These are phyloP conservation scores for Nigrospora oryzae DNA, from an alignment of 2,329 filamentous ascomycete genomes.

Conservation along the genomic window DNA sequence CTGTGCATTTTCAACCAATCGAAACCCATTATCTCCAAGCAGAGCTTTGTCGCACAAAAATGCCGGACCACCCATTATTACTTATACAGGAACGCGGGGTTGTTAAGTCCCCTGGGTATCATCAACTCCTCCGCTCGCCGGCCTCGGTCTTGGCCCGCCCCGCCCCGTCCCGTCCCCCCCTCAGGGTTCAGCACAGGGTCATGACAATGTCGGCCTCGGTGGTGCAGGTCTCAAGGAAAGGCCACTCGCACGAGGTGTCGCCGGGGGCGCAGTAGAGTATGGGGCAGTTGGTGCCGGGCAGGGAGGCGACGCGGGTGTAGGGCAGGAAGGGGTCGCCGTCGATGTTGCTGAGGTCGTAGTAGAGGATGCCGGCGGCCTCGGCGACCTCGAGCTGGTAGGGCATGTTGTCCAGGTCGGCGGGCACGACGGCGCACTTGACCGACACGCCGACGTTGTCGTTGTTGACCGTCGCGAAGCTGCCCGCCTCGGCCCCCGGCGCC, in stretches of 20 bases:
- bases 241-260: conserved; percentile 9
- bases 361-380: conserved; percentile 8
- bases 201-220: background rate
- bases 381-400: conserved; percentile 14
- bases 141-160: too few relatives aligned
- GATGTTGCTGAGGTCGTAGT: conserved; percentile 11
- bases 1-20: too few relatives aligned
- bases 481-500: background rate
- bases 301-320: conserved; percentile 9
- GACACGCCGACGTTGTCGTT: conserved; percentile 12
- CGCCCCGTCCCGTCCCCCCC: too few relatives aligned
- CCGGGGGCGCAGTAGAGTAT: conserved; percentile 10
- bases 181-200: background rate
- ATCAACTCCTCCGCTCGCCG: too few relatives aligned
- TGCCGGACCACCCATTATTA: too few relatives aligned
- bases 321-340: conserved; percentile 12
- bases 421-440: conserved; percentile 9
- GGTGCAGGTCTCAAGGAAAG: conserved; percentile 2
- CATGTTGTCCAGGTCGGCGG: background rate
- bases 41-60: too few relatives aligned
- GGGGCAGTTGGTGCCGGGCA: conserved; percentile 7
- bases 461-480: conserved; percentile 2
- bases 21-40: too few relatives aligned
- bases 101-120: too few relatives aligned
- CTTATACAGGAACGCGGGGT: too few relatives aligned